phyloP scores from a whole-genome alignment of 139 green algal genomes.

The Micromonas commoda region DNA sequence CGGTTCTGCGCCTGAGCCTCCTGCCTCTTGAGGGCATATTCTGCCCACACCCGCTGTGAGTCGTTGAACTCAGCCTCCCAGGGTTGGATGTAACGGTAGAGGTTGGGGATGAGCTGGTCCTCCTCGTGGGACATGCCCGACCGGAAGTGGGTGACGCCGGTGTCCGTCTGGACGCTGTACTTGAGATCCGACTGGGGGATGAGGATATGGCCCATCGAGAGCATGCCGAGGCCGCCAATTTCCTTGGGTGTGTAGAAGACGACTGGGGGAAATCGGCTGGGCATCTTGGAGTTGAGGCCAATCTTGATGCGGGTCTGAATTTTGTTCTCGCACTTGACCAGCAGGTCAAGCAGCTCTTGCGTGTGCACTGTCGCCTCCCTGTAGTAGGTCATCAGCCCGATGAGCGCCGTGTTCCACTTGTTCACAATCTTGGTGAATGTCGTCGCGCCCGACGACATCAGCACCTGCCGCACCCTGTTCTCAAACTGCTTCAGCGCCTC shows the following conservation, averaged over 20 bases:
- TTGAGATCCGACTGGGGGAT: slow-evolving; percentile 88
- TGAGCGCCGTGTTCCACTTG: slow-evolving; percentile 99
- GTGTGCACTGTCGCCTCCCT: slow-evolving; percentile 88
- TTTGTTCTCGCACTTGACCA: slow-evolving; percentile 99
- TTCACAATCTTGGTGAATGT: slow-evolving; percentile 99
- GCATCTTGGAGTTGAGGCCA: slow-evolving; percentile 96
- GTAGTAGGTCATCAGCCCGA: slow-evolving; percentile 91
- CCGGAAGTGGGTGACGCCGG: slow-evolving; percentile 97
- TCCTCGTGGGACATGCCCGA: slow-evolving; percentile 96
- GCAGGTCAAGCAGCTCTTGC: slow-evolving; percentile 96
- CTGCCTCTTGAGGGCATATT: slow-evolving; percentile 97
- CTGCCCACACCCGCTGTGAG: slow-evolving; percentile 93
- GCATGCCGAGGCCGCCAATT: slow-evolving; percentile 97
- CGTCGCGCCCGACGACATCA: slow-evolving; percentile 94
- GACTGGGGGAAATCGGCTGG: slow-evolving; percentile 82
- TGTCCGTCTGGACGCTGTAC: slow-evolving; percentile 94
- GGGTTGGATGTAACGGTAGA: slow-evolving; percentile 92
- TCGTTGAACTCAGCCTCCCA: slow-evolving; percentile 98
- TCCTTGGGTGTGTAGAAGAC: slow-evolving; percentile 97
- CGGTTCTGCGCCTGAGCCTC: slow-evolving; percentile 70
- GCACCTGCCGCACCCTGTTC: slow-evolving; percentile 89
- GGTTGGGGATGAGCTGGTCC: slow-evolving; percentile 98
- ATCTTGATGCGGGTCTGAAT: slow-evolving; percentile 99
- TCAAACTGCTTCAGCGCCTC: slow-evolving; percentile 94
- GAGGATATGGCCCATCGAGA: slow-evolving; percentile 99